phyloP scores from a whole-genome alignment of 2,329 filamentous ascomycete genomes.

The Colletotrichum trifolii region DNA sequence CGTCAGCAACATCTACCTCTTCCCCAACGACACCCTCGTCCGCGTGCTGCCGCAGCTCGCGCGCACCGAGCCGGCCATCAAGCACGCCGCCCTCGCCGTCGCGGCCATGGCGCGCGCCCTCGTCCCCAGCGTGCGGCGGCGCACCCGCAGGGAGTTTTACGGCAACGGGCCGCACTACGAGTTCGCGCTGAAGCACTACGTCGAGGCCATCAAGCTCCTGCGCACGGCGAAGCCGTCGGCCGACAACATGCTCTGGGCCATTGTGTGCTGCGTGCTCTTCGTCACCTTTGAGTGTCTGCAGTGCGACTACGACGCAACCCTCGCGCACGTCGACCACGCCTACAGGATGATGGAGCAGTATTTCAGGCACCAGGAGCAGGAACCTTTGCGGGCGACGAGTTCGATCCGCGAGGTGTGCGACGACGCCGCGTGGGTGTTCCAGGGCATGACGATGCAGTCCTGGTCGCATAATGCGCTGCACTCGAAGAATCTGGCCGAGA shows the following conservation, averaged over 20 bases:
- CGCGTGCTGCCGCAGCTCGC: slow-evolving; percentile 52
- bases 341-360: slow-evolving; percentile 35
- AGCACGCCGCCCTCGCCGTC: slow-evolving; percentile 41
- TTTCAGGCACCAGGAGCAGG: slow-evolving; percentile 1
- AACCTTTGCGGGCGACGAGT: slow-evolving; percentile 3
- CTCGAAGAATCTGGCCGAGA: slow-evolving; percentile 1
- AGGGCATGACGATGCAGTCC: slow-evolving; percentile 31
- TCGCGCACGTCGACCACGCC: slow-evolving; percentile 53
- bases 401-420: slow-evolving; percentile 27
- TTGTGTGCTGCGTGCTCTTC: slow-evolving; percentile 53
- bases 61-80: slow-evolving; percentile 49
- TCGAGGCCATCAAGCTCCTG: slow-evolving; percentile 52
- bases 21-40: slow-evolving; percentile 49
- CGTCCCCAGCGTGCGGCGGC: slow-evolving; percentile 44
- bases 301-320: slow-evolving; percentile 52
- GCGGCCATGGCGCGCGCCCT: slow-evolving; percentile 42
- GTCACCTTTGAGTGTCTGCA: slow-evolving; percentile 55
- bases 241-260: slow-evolving; percentile 50
- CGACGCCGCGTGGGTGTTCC: slow-evolving; percentile 33
- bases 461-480: slow-evolving; percentile 31
- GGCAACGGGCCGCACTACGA: slow-evolving; percentile 42
- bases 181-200: slow-evolving; percentile 53
- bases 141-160: slow-evolving; percentile 3
- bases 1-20: slow-evolving; percentile 43
- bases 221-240: slow-evolving; percentile 48